Evolutionary conservation across 768 basidiomycete species (phyloP).

Genomic region (Amylocystis lapponica): DNA sequence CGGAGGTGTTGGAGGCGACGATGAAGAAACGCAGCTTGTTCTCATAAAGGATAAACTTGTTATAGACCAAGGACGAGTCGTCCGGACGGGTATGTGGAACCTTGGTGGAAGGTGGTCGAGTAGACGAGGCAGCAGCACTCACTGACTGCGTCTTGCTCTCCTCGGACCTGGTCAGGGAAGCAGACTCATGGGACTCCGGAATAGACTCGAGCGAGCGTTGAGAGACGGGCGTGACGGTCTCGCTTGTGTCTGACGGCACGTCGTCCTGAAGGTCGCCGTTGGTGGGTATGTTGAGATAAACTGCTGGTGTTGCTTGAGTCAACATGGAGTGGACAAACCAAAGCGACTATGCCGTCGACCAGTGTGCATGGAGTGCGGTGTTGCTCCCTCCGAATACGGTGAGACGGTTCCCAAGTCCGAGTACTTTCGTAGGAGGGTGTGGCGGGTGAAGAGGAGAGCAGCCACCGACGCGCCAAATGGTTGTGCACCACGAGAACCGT

Average conservation of each 20-base stretch:
- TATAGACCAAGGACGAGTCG: slow-evolving; percentile 33
- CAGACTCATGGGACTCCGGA: slow-evolving; percentile 3
- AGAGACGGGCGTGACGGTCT: slow-evolving; percentile 17
- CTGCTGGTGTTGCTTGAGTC: no score
- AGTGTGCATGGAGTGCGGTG: neutral
- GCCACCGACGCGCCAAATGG: neutral
- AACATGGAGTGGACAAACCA: no score
- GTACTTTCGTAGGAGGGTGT: no score
- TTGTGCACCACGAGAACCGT: no score
- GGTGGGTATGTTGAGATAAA: no score
- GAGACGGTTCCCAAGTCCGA: no score
- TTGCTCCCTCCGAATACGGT: no score
- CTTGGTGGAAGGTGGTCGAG: neutral
- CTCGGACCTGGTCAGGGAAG: slow-evolving; percentile 7
- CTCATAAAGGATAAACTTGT: slow-evolving; percentile 93
- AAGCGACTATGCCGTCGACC: neutral
- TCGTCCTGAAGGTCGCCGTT: no score
- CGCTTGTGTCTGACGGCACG: slow-evolving; percentile 13
- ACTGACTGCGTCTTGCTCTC: slow-evolving; percentile 9
- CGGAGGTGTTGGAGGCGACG: slow-evolving; percentile 84
- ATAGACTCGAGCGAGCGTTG: slow-evolving; percentile 9
- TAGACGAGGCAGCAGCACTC: slow-evolving; percentile 2
- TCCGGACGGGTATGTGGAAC: slow-evolving; percentile 2
- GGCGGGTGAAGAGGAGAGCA: no score
- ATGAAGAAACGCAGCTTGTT: slow-evolving; percentile 88